These are phyloP conservation scores for Rhodotorula sp. DNA, from an alignment of 1,284 basidiomycete species.

Conservation along the genomic window DNA sequence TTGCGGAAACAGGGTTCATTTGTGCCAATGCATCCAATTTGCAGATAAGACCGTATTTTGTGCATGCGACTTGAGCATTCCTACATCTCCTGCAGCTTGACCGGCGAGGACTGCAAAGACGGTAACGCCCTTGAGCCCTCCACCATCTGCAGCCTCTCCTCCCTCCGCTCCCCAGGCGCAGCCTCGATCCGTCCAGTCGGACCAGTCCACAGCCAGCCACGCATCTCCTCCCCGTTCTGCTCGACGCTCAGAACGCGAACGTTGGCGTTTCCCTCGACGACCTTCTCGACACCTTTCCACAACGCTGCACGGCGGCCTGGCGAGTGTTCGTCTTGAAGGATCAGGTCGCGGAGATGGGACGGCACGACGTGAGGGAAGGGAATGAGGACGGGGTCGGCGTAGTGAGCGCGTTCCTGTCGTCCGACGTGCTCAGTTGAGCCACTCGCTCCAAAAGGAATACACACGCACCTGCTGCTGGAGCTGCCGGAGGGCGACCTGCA, in stretches of 20 bases:
- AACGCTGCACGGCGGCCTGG: conserved; percentile 65
- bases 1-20: too few species aligned
- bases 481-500: conserved; percentile 17
- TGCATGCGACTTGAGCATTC: too few species aligned
- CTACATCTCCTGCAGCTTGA: not conserved
- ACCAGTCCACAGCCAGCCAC: conserved; percentile 58
- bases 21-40: too few species aligned
- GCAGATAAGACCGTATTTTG: too few species aligned
- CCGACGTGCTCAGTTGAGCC: not conserved
- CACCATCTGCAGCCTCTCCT: conserved; percentile 4
- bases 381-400: conserved; percentile 74
- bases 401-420: conserved; percentile 68
- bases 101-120: not conserved
- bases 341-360: conserved; percentile 83
- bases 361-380: conserved; percentile 81
- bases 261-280: conserved; percentile 93
- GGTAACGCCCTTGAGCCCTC: not conserved
- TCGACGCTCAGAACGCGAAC: conserved; percentile 86
- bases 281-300: conserved; percentile 80
- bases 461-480: conserved; percentile 33
- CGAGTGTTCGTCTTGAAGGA: conserved; percentile 78
- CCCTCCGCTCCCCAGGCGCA: not conserved
- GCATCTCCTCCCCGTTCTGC: conserved; percentile 66
- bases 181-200: conserved; percentile 3
- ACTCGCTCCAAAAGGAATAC: not conserved